Evolutionary conservation across 179 eudicot species (phyloP), one percentile per base, ranked within the genome.

Genomic region (Drosera spatulata): DNA sequence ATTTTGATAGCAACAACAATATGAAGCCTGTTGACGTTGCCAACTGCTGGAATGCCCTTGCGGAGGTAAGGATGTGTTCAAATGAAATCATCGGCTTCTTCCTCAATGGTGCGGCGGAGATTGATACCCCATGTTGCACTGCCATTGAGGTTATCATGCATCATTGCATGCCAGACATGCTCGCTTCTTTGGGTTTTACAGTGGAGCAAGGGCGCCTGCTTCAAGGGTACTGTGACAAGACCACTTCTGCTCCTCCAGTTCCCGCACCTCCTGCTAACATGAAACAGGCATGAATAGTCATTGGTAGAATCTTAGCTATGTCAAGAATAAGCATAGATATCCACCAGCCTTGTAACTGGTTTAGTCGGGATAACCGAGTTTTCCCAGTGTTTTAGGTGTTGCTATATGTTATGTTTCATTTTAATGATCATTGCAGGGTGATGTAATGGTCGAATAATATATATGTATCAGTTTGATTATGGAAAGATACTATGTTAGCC

Each of bases 121-220:
- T 87, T 0, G 80, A 76, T 1, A 57, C 69, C 0, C 78, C 79
- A 0, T 87, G 95, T 40, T 85, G 95, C 45, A 47, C 58, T 6
- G 81, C 84, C 48, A 71, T 85, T 2, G 61, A 43, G 37, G 58
- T 66, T 51, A 79, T 84, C 2, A 78, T 70, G 6, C 63, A 60
- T 15, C 59, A 69, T n/a, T 86, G 90, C 69, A 77, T 83, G 90
- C 87, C 90, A 10, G 63, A 83, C 0, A 68, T 86, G 81, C 50
- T 86, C 5, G 62, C 71, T 4, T 38, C 76, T 6, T 74, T 84
- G 0, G 90, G 90, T 8, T 74, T 64, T 71, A 77, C 78, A 7
- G 53, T 64, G 0, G 80, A 86, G 62, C 74, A 82, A 43, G 67
- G 75, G 4, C 52, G 48, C 59, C 54, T 63, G 59, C 66, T 63